Evolutionary conservation across 1,284 basidiomycete genomes (phyloP), one percentile per base, ranked within the genome.

Genomic region (Malassezia slooffiae): DNA sequence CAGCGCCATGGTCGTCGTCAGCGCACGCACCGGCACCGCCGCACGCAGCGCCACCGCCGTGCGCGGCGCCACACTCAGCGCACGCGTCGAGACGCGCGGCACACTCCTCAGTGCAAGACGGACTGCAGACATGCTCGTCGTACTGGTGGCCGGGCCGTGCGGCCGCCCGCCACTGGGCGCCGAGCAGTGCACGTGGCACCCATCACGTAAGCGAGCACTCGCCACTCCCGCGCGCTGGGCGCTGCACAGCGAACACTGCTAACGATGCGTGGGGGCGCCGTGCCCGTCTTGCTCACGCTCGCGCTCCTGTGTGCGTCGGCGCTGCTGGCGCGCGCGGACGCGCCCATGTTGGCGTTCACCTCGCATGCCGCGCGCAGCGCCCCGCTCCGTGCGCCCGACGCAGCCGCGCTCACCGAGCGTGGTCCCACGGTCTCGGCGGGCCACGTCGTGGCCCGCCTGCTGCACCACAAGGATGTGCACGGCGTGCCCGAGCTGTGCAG

Each of bases 1-100:
- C 32, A 40, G 46, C 15, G 38, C 24, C 36, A 37, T 34, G 12
- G 42, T 34, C 34, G 35, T 40, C 30, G 34, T 16, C 40, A 56
- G 47, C 9, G 38, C 17, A n/a, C 43, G 47, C 24, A 21, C 10
- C 20, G 19, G 6, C 10, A 9, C 9, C 15, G 37, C 12, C 28
- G 21, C 37, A 19, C 37, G 26, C 19, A 21, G 8, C 5, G 15
- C 19, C 23, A 27, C 15, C n/a, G 35, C 34, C 21, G 23, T 19
- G 17, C 10, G 34, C n/a, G 38, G 12, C 7, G 28, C 33, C 10
- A 10, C 17, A 2, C n/a, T 26, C 15, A 21, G 22, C 32, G 24
- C 45, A 19, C 26, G 21, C 12, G 9, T 23, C 16, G n/a, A 34
- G 21, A 34, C n/a, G 17, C 32, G 33, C n/a, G 21, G 15, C n/a